Conservation (phyloP, 73 alveolate species). For the Tetrahymena elliotti region DNA sequence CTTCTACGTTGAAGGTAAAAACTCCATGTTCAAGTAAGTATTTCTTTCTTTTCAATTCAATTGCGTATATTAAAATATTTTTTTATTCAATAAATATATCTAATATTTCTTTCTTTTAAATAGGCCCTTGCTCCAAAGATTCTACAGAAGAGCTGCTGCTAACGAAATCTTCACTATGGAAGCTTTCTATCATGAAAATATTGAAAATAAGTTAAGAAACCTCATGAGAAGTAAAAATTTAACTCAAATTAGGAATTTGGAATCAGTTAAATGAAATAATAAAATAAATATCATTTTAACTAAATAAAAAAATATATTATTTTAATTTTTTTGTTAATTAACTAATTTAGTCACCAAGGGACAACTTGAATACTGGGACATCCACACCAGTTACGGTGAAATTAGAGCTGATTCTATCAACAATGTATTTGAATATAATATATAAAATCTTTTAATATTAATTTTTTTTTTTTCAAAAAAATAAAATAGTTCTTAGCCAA, state of each 20-base stretch:
- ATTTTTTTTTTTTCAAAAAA: not conserved
- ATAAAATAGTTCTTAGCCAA: slow-evolving; percentile 11
- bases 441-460: not conserved
- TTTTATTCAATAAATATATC: too few species aligned
- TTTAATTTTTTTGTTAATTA: too few species aligned
- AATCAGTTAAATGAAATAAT: too few species aligned
- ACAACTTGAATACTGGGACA: slow-evolving; percentile 32
- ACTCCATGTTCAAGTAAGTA: slow-evolving; percentile 17
- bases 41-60: not conserved
- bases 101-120: not conserved
- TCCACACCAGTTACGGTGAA: slow-evolving; percentile 27
- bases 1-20: slow-evolving; percentile 39
- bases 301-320: too few species aligned
- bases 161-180: slow-evolving; percentile 39
- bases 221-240: not conserved
- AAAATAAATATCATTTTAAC: not conserved
- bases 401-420: slow-evolving; percentile 33
- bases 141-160: slow-evolving; percentile 49
- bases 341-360: slow-evolving; percentile 17
- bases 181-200: slow-evolving; percentile 36
- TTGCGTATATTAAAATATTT: not conserved
- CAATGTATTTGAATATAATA: not conserved
- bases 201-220: slow-evolving; percentile 23
- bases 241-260: not conserved
- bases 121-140: slow-evolving; percentile 36